Conservation (phyloP, 768 basidiomycete genomes). For the Floccularia luteovirens region DNA sequence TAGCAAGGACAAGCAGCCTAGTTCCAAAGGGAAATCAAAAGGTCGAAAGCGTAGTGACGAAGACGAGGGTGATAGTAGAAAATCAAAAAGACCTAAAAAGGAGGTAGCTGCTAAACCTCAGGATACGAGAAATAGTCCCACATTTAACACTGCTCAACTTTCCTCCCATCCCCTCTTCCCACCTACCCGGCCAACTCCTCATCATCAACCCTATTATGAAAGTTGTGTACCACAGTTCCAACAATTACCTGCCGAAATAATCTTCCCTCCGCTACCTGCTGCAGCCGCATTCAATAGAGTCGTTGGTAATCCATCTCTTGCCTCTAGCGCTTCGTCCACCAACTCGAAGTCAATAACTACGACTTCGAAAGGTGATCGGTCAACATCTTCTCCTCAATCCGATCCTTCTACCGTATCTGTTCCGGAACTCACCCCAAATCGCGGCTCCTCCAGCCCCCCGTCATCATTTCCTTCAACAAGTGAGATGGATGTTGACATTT, state of each 20-base stretch:
- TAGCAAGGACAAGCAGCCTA: slow-evolving; percentile 22
- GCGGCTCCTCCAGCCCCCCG: slow-evolving; percentile 60
- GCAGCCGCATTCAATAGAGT: slow-evolving; percentile 25
- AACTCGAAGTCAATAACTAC: no score
- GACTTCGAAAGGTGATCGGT: slow-evolving; percentile 7
- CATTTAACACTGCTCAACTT: slow-evolving; percentile 17
- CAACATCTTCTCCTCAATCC: slow-evolving; percentile 10
- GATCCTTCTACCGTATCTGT: slow-evolving; percentile 30
- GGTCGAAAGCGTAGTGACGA: slow-evolving; percentile 26
- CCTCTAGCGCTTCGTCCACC: no score
- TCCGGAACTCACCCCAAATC: slow-evolving; percentile 58
- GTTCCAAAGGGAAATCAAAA: slow-evolving; percentile 22
- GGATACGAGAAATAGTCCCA: slow-evolving; percentile 7
- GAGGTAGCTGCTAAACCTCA: slow-evolving; percentile 9
- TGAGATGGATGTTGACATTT: slow-evolving; percentile 25
- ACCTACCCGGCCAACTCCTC: slow-evolving; percentile 43
- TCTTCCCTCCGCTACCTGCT: slow-evolving; percentile 69
- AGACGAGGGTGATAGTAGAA: slow-evolving; percentile 35
- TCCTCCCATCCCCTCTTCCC: slow-evolving; percentile 38
- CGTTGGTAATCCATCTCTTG: slow-evolving; percentile 8
- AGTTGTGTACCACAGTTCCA: slow-evolving; percentile 42
- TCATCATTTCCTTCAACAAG: slow-evolving; percentile 28
- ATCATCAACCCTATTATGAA: slow-evolving; percentile 73
- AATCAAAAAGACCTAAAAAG: slow-evolving; percentile 40
- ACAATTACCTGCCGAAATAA: slow-evolving; percentile 46